phyloP scores from a whole-genome alignment of 495 filamentous ascomycete species.

The Neurospora intermedia region DNA sequence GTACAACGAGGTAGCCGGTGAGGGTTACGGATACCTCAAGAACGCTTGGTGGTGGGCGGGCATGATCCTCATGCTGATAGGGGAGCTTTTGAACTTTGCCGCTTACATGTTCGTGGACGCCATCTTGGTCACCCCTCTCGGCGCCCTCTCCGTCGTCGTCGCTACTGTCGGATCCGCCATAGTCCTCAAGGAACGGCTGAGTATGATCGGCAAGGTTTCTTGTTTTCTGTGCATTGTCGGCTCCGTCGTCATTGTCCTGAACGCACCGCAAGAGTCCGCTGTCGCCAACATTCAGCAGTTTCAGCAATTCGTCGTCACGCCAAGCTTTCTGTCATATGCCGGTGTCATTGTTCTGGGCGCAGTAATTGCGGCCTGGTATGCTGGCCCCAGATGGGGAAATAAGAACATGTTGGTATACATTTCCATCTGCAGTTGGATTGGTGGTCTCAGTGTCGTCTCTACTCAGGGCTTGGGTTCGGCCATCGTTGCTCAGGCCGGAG shows the following conservation, averaged over 20 bases:
- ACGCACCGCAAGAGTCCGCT: slow-evolving; percentile 77
- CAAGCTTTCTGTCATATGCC: slow-evolving; percentile 76
- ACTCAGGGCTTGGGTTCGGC: slow-evolving; percentile 92
- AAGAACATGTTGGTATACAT: slow-evolving; percentile 97
- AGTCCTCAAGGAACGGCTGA: slow-evolving; percentile 90
- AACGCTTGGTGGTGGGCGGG: slow-evolving; percentile 92
- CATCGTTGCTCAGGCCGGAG: slow-evolving; percentile 74
- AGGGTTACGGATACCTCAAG: slow-evolving; percentile 96
- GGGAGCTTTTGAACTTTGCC: slow-evolving; percentile 94
- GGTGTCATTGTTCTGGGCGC: slow-evolving; percentile 73
- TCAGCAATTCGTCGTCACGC: slow-evolving; percentile 76
- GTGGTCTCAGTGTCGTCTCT: slow-evolving; percentile 87
- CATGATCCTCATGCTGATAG: slow-evolving; percentile 95
- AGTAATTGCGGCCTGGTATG: slow-evolving; percentile 66
- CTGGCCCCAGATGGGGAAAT: slow-evolving; percentile 83
- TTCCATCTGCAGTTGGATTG: slow-evolving; percentile 87
- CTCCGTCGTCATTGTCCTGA: slow-evolving; percentile 86
- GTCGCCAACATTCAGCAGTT: slow-evolving; percentile 87
- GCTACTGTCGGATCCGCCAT: slow-evolving; percentile 90
- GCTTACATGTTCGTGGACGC: slow-evolving; percentile 97
- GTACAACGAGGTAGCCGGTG: slow-evolving; percentile 91
- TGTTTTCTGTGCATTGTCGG: slow-evolving; percentile 94
- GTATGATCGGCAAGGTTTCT: slow-evolving; percentile 90
- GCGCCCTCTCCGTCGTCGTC: slow-evolving; percentile 90
- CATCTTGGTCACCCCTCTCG: slow-evolving; percentile 88